phyloP scores from a whole-genome alignment of 2,329 filamentous ascomycete genomes.

The Furcasterigmium furcatum region DNA sequence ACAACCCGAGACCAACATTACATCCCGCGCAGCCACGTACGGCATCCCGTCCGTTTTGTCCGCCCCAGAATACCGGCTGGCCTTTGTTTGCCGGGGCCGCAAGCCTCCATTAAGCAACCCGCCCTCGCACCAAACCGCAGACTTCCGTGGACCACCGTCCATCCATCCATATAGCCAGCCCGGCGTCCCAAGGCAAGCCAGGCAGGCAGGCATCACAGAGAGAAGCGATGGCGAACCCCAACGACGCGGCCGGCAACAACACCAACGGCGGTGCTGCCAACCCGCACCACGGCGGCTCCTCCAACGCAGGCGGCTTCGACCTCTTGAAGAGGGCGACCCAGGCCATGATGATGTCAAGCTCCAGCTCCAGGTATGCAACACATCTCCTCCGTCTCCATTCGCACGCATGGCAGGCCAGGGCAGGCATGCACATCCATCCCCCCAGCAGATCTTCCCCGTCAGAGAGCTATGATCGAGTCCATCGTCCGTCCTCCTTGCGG shows the following conservation, averaged over 20 bases:
- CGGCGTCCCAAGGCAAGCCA: too few relatives aligned
- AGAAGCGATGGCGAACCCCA: conserved; percentile 1
- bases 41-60: neutral
- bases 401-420: too few relatives aligned
- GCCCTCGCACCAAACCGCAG: too few relatives aligned
- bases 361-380: conserved; percentile 10
- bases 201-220: too few relatives aligned
- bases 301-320: conserved; percentile 47
- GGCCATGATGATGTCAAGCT: conserved; percentile 59
- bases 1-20: neutral
- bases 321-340: conserved; percentile 59
- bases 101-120: neutral
- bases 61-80: neutral
- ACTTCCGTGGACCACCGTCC: too few relatives aligned
- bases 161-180: too few relatives aligned
- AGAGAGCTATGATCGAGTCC: too few relatives aligned
- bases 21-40: neutral
- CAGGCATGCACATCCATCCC: too few relatives aligned
- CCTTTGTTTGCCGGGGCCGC: neutral
- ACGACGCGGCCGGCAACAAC: conserved; percentile 1
- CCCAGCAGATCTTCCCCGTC: too few relatives aligned
- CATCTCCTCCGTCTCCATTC: neutral
- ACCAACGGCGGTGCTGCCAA: neutral
- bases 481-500: too few relatives aligned
- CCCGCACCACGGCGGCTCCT: conserved; percentile 3